A percentile compares a stretch with the other conserved stretches of the same genome.
phyloP scores from a whole-genome alignment of 2,329 filamentous ascomycete species.

The Aspergillus sp. region DNA sequence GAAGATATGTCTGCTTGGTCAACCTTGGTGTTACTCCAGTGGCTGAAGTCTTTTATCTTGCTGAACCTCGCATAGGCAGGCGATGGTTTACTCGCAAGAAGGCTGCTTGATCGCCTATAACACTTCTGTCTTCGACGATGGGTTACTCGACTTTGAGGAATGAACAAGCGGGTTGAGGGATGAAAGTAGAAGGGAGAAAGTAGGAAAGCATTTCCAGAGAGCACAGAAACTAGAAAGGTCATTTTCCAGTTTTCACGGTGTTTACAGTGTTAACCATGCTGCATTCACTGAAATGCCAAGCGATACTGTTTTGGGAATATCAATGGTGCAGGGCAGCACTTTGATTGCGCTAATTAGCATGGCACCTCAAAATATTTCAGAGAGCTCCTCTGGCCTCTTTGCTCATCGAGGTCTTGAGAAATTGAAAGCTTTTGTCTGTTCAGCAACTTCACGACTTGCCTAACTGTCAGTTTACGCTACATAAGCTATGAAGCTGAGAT shows the following conservation, averaged over 20 bases:
- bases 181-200: background rate
- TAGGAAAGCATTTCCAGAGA: background rate
- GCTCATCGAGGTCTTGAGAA: background rate
- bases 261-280: background rate
- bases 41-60: background rate
- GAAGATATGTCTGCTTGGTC: background rate
- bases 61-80: background rate
- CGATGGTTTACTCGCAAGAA: background rate
- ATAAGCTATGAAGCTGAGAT: background rate
- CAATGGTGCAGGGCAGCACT: constrained; percentile 14
- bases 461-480: background rate
- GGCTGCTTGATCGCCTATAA: background rate
- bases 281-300: constrained; percentile 15
- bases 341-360: constrained; percentile 1
- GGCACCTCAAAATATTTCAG: background rate
- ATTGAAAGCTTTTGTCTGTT: background rate
- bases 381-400: background rate
- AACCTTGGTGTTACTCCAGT: background rate
- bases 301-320: constrained; percentile 23
- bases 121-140: background rate
- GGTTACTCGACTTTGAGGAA: background rate
- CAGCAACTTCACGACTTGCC: background rate
- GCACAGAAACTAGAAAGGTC: background rate
- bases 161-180: background rate
- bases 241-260: background rate